phyloP scores from a whole-genome alignment of 2,329 filamentous ascomycete species.

The Setomelanomma holmii region DNA sequence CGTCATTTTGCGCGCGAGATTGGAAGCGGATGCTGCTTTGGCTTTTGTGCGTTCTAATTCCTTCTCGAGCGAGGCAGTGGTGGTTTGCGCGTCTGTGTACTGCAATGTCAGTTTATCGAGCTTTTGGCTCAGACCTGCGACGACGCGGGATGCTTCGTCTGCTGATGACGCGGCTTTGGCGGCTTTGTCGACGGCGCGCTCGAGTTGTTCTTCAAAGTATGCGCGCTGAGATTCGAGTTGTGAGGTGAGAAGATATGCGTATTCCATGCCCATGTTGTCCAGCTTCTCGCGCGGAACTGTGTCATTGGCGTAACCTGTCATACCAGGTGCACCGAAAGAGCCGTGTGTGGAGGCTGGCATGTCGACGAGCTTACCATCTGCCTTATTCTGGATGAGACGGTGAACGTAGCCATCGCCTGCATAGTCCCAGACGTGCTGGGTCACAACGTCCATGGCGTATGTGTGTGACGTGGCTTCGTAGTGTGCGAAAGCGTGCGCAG shows the following conservation, averaged over 20 bases:
- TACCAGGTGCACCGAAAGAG: conserved; percentile 36
- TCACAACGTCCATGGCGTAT: conserved; percentile 90
- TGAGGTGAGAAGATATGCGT: conserved; percentile 89
- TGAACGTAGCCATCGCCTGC: conserved; percentile 95
- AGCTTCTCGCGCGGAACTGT: conserved; percentile 75
- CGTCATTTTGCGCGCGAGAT: conserved; percentile 76
- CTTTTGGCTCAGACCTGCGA: conserved; percentile 59
- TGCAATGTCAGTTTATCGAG: conserved; percentile 62
- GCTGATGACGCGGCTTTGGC: conserved; percentile 73
- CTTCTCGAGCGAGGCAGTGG: conserved; percentile 73
- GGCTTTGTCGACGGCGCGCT: conserved; percentile 89
- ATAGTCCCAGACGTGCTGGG: conserved; percentile 98
- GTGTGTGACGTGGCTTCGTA: conserved; percentile 90
- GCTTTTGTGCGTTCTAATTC: conserved; percentile 64
- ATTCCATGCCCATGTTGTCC: conserved; percentile 87
- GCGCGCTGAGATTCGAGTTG: conserved; percentile 91
- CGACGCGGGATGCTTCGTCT: conserved; percentile 63
- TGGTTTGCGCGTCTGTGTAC: conserved; percentile 60
- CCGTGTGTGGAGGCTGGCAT: conserved; percentile 65
- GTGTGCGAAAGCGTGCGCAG: conserved; percentile 90
- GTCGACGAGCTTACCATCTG: conserved; percentile 90
- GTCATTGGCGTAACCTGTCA: conserved; percentile 63
- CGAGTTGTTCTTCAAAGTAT: conserved; percentile 93
- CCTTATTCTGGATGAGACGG: conserved; percentile 90
- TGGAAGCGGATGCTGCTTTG: conserved; percentile 74